Conservation (phyloP, 2,329 filamentous ascomycete genomes). For the Phaeosphaeriaceae sp. region DNA sequence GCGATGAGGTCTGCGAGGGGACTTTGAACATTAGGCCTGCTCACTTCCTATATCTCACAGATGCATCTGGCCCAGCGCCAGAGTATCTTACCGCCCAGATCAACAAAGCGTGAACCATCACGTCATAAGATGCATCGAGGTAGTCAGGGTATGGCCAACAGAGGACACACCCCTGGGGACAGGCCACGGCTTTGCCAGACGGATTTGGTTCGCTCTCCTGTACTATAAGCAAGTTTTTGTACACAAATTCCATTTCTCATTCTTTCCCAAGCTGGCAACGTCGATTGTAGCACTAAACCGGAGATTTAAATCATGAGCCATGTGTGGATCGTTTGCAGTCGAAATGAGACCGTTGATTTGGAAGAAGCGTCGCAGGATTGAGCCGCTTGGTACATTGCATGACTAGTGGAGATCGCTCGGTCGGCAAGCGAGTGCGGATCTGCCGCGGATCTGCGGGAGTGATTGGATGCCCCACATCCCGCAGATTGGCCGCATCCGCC, state of each 20-base stretch:
- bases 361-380: constrained; percentile 6
- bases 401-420: neutral
- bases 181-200: neutral
- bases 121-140: too few species aligned
- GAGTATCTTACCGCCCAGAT: constrained; percentile 8
- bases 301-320: neutral
- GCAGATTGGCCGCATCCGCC: too few species aligned
- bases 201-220: neutral
- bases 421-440: constrained; percentile 2
- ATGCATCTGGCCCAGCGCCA: constrained; percentile 27
- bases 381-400: neutral
- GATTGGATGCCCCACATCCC: neutral
- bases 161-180: too few species aligned
- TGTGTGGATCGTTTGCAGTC: neutral
- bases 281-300: neutral
- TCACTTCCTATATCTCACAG: constrained; percentile 38
- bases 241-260: neutral
- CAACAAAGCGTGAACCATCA: neutral
- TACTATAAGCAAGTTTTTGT: neutral
- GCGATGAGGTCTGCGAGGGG: constrained; percentile 43
- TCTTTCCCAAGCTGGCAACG: constrained; percentile 3
- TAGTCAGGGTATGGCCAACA: too few species aligned
- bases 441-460: neutral
- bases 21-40: constrained; percentile 36
- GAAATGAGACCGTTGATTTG: constrained; percentile 1